Base-by-base conservation (phyloP, 164 flowering plant genomes). In the Berberis thunbergii region DNA sequence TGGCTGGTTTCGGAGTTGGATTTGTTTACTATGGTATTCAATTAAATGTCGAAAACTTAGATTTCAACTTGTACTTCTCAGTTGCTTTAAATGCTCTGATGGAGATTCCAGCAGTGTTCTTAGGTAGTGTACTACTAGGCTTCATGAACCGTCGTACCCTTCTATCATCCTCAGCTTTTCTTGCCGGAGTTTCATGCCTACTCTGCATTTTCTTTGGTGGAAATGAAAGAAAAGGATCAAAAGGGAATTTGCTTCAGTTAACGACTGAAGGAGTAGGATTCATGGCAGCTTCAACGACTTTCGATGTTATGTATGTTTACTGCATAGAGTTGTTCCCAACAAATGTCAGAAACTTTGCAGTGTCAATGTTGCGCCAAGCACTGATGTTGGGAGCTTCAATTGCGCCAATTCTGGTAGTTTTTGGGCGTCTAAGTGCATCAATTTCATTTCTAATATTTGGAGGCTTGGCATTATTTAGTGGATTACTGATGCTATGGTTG, bases 281-380 rank as follows among this genome's bases (percentile, higher is more conserved):
- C 73, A 81, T 80, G 86, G 85, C 81, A n/a, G 83, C 78, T 66
- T 81, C 89, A 41, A 74, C 76, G 26, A 84, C 86, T 1, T 83
- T 74, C 40, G 82, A 81, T 62, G 74, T 84, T 5, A 4, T 78
- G 53, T 83, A 75, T 41, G 68, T 84, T 2, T 81, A 83, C 69
- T 71, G 80, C 45, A 84, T 85, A 13, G 93, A 87, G 73, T 70
- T 84, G 46, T 87, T 87, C 61, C 89, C 89, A 0, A 87, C 86
- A 1, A 83, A 78, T 54, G 81, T 82, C 56, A 77, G 93, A 54
- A 84, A 85, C 71, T 74, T 79, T 12, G 80, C 85, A 0, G 82
- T 83, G 45, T 81, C 87, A 0, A 38, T 81, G 72, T 43, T 84
- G 66, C 76, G 83, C 0, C 89, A 83, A 62, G 78, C 84, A 0